These are phyloP conservation scores for Aspergillus asperescens DNA, from an alignment of 495 filamentous ascomycete genomes.

Conservation along the genomic window DNA sequence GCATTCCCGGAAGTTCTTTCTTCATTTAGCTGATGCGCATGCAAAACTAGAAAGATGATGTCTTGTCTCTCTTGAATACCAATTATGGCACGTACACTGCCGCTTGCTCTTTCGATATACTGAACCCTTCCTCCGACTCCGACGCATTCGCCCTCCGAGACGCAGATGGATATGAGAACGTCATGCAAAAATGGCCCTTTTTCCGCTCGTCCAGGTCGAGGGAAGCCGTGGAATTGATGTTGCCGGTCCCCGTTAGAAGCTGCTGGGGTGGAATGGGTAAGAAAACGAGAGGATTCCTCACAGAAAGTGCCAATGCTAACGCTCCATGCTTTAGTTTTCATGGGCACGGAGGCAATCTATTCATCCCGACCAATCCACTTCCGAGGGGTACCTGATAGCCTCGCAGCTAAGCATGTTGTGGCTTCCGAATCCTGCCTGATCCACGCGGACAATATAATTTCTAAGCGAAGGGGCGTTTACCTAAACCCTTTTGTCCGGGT, in stretches of 20 bases:
- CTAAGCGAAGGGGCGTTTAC: constrained; percentile 56
- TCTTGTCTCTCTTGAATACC: constrained; percentile 65
- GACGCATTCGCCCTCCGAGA: constrained; percentile 86
- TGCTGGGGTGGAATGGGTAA: constrained; percentile 81
- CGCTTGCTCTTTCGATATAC: constrained; percentile 76
- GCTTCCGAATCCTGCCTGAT: constrained; percentile 81
- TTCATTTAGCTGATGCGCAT: neutral
- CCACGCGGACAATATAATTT: constrained; percentile 64
- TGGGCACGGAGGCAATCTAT: constrained; percentile 56
- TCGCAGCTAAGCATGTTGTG: constrained; percentile 66
- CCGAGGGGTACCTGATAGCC: constrained; percentile 63
- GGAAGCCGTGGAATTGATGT: constrained; percentile 47
- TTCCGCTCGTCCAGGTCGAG: constrained; percentile 60
- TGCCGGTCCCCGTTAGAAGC: constrained; percentile 62
- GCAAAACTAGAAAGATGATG: constrained; percentile 48
- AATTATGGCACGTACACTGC: constrained; percentile 70
- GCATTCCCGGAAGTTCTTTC: neutral
- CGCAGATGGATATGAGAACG: constrained; percentile 52
- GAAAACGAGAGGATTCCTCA: neutral
- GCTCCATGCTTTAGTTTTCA: constrained; percentile 35
- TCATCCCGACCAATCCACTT: constrained; percentile 43
- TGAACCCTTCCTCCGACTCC: constrained; percentile 62
- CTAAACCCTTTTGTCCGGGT: constrained; percentile 77
- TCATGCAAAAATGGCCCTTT: constrained; percentile 70
- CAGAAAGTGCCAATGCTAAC: neutral